phyloP scores from a whole-genome alignment of 164 flowering plant species.

The Nymphaea thermarum region DNA sequence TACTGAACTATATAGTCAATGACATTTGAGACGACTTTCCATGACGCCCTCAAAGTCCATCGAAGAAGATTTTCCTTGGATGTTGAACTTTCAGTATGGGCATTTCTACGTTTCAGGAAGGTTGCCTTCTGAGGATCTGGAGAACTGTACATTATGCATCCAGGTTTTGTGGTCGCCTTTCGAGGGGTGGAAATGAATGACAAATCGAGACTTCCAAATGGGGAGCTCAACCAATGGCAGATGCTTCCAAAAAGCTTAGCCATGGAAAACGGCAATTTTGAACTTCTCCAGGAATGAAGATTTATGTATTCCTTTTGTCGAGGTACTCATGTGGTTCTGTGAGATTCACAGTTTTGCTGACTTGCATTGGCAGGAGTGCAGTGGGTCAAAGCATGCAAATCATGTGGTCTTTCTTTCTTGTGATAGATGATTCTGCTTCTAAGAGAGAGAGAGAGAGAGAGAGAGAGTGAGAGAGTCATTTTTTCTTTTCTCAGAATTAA shows the following conservation, averaged over 20 bases:
- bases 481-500: too few relatives aligned
- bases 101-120: conserved; percentile 24
- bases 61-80: conserved; percentile 20
- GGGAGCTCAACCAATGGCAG: conserved; percentile 6
- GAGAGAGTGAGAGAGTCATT: too few relatives aligned
- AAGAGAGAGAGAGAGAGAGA: too few relatives aligned
- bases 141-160: conserved; percentile 14
- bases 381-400: too few relatives aligned
- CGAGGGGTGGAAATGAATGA: conserved; percentile 8
- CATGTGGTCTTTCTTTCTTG: neutral
- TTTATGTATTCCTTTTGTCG: too few relatives aligned
- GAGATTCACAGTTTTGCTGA: too few relatives aligned
- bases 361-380: too few relatives aligned
- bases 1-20: conserved; percentile 30
- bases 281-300: neutral
- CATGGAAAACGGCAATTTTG: neutral
- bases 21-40: neutral
- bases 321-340: too few relatives aligned
- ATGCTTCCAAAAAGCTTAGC: conserved; percentile 6
- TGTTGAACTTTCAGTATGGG: conserved; percentile 10
- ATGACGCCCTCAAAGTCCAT: conserved; percentile 12
- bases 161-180: conserved; percentile 3
- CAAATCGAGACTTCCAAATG: neutral
- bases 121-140: conserved; percentile 16
- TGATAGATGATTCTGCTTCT: neutral